Conservation (phyloP, 306 rosid genomes). For the Cucurbita pepo region DNA sequence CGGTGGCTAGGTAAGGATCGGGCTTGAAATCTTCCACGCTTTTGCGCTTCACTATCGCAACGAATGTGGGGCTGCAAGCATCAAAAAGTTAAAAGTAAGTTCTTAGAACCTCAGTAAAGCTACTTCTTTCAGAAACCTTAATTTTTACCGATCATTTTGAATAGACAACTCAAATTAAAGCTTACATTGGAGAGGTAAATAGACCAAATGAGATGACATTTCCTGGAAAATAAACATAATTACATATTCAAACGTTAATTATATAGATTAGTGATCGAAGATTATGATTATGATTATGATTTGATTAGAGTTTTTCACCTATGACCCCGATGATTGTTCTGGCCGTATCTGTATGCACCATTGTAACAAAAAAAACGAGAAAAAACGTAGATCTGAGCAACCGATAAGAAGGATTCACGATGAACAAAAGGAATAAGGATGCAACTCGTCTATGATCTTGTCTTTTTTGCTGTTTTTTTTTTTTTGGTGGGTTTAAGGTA, state of each 20-base stretch:
- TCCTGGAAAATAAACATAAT: conserved; percentile 31
- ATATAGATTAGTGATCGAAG: too few species aligned
- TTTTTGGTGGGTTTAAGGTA: neutral
- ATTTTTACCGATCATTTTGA: neutral
- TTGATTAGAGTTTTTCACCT: conserved; percentile 18
- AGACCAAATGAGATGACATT: conserved; percentile 54
- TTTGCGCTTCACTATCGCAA: conserved; percentile 29
- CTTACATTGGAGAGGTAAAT: conserved; percentile 71
- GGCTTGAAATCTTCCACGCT: conserved; percentile 63
- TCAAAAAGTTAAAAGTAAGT: too few species aligned
- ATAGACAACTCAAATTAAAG: neutral
- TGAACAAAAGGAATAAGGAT: neutral
- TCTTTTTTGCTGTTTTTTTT: neutral
- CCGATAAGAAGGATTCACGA: neutral
- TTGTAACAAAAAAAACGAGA: neutral
- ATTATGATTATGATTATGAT: neutral
- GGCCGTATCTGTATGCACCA: neutral
- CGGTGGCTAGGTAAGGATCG: conserved; percentile 60
- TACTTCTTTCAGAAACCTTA: too few species aligned
- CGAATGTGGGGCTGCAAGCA: conserved; percentile 58
- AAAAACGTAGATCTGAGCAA: too few species aligned
- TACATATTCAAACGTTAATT: neutral
- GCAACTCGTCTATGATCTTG: neutral
- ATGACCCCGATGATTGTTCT: conserved; percentile 32
- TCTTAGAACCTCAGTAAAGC: too few species aligned